Base-by-base conservation (phyloP, 73 alveolate genomes). In the Stentor coeruleus region DNA sequence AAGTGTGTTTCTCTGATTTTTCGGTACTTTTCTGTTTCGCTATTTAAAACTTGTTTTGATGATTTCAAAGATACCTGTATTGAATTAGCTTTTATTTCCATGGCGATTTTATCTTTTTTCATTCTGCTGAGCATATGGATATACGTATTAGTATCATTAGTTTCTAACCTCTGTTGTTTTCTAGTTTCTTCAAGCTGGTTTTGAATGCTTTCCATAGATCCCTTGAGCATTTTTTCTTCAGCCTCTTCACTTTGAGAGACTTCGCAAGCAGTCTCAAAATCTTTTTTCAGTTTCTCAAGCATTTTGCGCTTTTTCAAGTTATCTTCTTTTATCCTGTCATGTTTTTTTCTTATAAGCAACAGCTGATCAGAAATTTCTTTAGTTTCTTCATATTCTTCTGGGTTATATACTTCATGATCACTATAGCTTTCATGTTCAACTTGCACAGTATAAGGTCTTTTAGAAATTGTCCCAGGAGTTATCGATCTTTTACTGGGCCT, bases 81-180 rank as follows among this genome's bases (percentile, higher is more conserved):
- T 55, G 88, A 91, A 66, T 87, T 92, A n/a, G 95, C 83, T 75
- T 73, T 60, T 41, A 84, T 82, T 75, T 93, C 58, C 72, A 88
- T 79, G 39, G 96, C 91, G 41, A 92, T 75, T 3, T 89, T 81
- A 86, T 93, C 98, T 76, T 93, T 91, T 84, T 91, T 93, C 81
- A 93, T 59, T 74, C 98, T 82, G 60, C 87, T 92, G 39, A 92
- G 79, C 87, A 93, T 85, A 82, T 93, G 92, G 72, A 57, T 31
- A 72, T 93, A 93, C 42, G 93, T 81, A 72, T 88, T 80, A 59
- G 84, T 87, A 40, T 81, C 74, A 85, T 88, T 86, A 38, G 33
- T 35, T 74, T 86, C 94, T 39, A 89, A 96, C 57, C 91, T 95
- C 28, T 81, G 84, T 74, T 91, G 85, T 42, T 40, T 37, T 40